A percentile compares a stretch with the other conserved stretches of the same genome.
These are phyloP conservation scores for Xerocomellus intermedius DNA, from an alignment of 768 basidiomycete species.

Conservation along the genomic window DNA sequence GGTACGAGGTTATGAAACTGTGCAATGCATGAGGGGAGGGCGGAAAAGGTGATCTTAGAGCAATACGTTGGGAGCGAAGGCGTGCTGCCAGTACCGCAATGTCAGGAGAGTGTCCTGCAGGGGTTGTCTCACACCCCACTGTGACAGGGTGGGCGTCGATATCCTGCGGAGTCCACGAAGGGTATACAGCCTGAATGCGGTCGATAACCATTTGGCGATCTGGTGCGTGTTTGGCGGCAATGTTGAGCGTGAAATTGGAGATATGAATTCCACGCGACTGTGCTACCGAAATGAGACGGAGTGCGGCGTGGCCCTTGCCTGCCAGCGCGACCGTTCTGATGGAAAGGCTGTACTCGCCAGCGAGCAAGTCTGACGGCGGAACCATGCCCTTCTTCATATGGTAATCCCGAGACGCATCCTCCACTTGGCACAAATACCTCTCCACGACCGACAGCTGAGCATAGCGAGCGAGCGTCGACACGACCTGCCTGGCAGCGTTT, in stretches of 20 bases:
- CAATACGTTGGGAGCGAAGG: slow-evolving; percentile 25
- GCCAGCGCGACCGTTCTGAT: slow-evolving; percentile 41
- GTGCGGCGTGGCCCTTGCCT: slow-evolving; percentile 40
- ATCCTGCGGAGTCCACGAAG: slow-evolving; percentile 9
- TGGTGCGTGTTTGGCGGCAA: slow-evolving; percentile 28
- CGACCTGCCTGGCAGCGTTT: slow-evolving; percentile 19
- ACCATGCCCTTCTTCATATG: background rate
- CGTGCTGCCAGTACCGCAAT: slow-evolving; percentile 11
- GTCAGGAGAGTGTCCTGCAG: slow-evolving; percentile 2
- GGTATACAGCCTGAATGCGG: slow-evolving; percentile 12
- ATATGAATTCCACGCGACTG: slow-evolving; percentile 31
- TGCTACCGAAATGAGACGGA: slow-evolving; percentile 44
- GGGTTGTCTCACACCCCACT: background rate
- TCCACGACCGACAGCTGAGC: slow-evolving; percentile 33
- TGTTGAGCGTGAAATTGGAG: slow-evolving; percentile 36
- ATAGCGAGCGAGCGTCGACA: slow-evolving; percentile 46
- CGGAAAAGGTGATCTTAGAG: slow-evolving; percentile 23
- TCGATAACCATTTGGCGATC: slow-evolving; percentile 4
- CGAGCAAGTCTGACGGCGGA: slow-evolving; percentile 10
- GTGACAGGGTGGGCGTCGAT: background rate
- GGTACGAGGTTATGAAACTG: slow-evolving; percentile 23
- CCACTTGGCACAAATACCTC: slow-evolving; percentile 39
- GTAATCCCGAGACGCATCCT: slow-evolving; percentile 15
- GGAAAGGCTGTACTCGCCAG: slow-evolving; percentile 35
- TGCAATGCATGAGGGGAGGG: slow-evolving; percentile 19